Evolutionary conservation across 192 early-diverging fungal genomes (phyloP).

Genomic region (Phlyctochytrium arcticum): DNA sequence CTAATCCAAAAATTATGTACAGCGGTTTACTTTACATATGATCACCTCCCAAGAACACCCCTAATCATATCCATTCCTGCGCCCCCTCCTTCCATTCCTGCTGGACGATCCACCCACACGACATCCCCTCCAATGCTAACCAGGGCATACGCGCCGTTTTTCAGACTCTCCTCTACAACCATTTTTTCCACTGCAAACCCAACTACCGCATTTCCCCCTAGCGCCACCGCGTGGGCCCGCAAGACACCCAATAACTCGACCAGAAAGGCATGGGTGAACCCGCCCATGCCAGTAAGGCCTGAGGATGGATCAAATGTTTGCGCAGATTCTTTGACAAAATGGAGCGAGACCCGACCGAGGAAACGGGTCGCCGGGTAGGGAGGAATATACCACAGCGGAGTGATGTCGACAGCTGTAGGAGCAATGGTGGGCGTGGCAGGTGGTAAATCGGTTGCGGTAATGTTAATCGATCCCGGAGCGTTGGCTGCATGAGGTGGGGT

Average conservation of each 20-base stretch:
- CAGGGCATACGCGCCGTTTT: constrained; percentile 70
- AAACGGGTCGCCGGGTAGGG: constrained; percentile 43
- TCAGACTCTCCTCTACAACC: constrained; percentile 60
- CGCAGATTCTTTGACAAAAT: constrained; percentile 74
- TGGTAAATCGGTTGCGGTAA: not conserved
- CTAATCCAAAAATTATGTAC: no score
- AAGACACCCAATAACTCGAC: constrained; percentile 63
- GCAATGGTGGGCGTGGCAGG: not conserved
- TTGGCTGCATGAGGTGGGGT: not conserved
- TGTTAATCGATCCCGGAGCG: not conserved
- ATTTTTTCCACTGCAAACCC: constrained; percentile 61
- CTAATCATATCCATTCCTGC: no score
- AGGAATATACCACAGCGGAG: constrained; percentile 65
- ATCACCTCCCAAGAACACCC: no score
- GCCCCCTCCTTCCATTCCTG: not conserved
- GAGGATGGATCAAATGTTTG: constrained; percentile 38
- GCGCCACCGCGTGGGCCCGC: constrained; percentile 60
- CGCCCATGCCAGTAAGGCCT: constrained; percentile 61
- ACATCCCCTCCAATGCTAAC: constrained; percentile 64
- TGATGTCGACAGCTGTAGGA: constrained; percentile 51
- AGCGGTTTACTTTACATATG: no score
- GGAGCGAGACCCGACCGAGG: constrained; percentile 69
- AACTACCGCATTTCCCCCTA: constrained; percentile 73
- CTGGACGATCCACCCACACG: constrained; percentile 13
- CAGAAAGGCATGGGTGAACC: constrained; percentile 66